These are phyloP conservation scores for Pulveroboletus sp. DNA, from an alignment of 768 basidiomycete genomes.

Conservation along the genomic window DNA sequence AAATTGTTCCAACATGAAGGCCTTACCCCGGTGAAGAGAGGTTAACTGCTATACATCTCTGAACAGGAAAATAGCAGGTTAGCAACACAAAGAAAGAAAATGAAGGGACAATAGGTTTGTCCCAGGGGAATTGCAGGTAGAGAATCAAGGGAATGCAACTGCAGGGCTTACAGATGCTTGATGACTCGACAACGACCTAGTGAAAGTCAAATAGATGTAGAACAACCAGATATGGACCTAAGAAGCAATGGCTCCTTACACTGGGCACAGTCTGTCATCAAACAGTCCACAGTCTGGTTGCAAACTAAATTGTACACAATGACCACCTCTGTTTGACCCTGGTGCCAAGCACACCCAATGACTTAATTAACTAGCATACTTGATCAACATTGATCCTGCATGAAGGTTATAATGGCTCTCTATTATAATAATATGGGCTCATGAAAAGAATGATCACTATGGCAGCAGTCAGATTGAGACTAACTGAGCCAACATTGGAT, in stretches of 20 bases:
- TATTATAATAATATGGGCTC: background rate
- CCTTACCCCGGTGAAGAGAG: too few relatives aligned
- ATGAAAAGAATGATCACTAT: slow-evolving; percentile 5
- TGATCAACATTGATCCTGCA: slow-evolving; percentile 11
- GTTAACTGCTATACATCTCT: too few relatives aligned
- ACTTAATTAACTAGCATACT: slow-evolving; percentile 11
- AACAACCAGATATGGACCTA: too few relatives aligned
- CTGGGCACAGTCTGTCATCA: slow-evolving; percentile 12
- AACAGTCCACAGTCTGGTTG: slow-evolving; percentile 5
- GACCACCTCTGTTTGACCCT: slow-evolving; percentile 8
- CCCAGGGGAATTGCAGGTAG: too few relatives aligned
- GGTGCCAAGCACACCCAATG: slow-evolving; percentile 12
- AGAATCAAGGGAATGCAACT: too few relatives aligned
- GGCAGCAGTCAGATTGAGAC: slow-evolving; percentile 2
- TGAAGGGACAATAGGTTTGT: too few relatives aligned
- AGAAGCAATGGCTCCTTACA: too few relatives aligned
- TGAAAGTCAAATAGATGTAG: too few relatives aligned
- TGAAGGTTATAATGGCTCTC: background rate
- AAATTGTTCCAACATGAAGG: slow-evolving; percentile 9
- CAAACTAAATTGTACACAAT: slow-evolving; percentile 9
- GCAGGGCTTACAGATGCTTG: too few relatives aligned
- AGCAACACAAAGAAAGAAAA: too few relatives aligned
- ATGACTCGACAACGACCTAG: too few relatives aligned
- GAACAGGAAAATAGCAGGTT: too few relatives aligned
- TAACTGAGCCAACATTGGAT: slow-evolving; percentile 1